Base-by-base conservation (phyloP, 31 red algal species). In the Odonthalia washingtoniensis region DNA sequence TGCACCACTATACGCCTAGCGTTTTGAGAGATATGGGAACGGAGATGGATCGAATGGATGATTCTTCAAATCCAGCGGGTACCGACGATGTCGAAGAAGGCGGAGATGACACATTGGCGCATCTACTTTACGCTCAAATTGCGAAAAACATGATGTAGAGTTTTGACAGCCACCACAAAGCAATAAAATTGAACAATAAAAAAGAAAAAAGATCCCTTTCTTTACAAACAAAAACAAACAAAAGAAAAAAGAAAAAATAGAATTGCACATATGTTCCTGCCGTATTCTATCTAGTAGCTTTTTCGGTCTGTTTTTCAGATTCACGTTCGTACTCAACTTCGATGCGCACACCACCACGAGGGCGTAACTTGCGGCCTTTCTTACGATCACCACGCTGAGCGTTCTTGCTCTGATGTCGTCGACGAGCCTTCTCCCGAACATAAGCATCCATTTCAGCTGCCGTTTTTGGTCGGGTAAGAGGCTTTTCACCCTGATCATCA, bases 311-410 rank as follows among this genome's bases (percentile, higher is more conserved):
- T 52, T 74, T 73, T 18, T 67, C 77, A 5, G 74, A 27, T 63
- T 91, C 89, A 57, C 75, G 35, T 74, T 91, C 89, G 36, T 91
- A 91, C 61, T 91, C 89, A 63, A 91, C 89, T 66, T 91, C 89
- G 16, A 91, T 65, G 27, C 89, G 68, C 64, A 85, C 89, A 57
- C 81, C 74, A 64, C 80, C 81, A 34, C 70, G 72, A 62, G 89
- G 64, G 33, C 89, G 89, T 53, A 91, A 65, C 52, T 74, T 78
- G 24, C 89, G 67, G 12, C 89, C 89, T 73, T 85, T 91, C 37
- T 68, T 80, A 1, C 69, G n/a, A 45, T 70, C 70, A 21, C 81
- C 57, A 43, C 40, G 9, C 28, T 64, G 53, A 9, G 65, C 61
- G 24, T 53, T 32, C 5, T 73, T 67, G 2, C 36, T 81, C 43